Base-by-base conservation (phyloP, 2,329 filamentous ascomycete genomes). In the Ophiostoma himal-ulmi region DNA sequence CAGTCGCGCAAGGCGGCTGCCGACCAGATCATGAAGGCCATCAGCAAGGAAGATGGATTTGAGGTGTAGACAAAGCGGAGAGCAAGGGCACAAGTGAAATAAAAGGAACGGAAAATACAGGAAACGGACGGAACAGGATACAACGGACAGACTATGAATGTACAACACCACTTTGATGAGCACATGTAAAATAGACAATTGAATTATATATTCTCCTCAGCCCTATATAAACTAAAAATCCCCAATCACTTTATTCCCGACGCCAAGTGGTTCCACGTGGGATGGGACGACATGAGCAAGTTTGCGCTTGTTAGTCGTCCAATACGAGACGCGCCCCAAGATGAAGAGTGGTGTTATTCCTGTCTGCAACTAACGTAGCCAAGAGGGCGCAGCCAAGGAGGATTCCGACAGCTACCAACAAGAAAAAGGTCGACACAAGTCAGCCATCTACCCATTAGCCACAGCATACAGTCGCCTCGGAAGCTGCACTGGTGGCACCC, bases 1-100 rank as follows among this genome's bases (percentile, higher is more conserved):
- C 77, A 81, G 72, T 77, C 81, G 72, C 79, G 73, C 13, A 78
- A 75, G 74, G 75, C 79, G 68, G 76, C 67, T 0, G 36, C 78
- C 37, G 80, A 82, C 20, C 69, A 83, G 41, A 62, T 84, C 71
- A 75, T 57, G 57, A 17, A 41, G 36, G 41, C 60, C 17, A 34
- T 67, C 13, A 34, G 37, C 22, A 67, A 67, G 39, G 7, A 67
- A 10, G 65, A 67, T 20, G 65, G 65, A 8, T 67, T 48, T 34
- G 65, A 67, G 22, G 13, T 30, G 13, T 22, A n/a, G 65, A 22
- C 4, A 11, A 39, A 65, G 37, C 10, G 60, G 34, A 37, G 30
- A 26, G 30, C 3, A 34, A 62, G 1, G 62, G 62, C 1, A 66
- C 36, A 66, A 37, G 2, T 17, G n/a, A 20, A 64, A 37, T 20